Percentiles rank a stretch among this genome's conserved stretches.
Evolutionary conservation across 768 basidiomycete genomes (phyloP).

Genomic region (Boletus sensibilis): DNA sequence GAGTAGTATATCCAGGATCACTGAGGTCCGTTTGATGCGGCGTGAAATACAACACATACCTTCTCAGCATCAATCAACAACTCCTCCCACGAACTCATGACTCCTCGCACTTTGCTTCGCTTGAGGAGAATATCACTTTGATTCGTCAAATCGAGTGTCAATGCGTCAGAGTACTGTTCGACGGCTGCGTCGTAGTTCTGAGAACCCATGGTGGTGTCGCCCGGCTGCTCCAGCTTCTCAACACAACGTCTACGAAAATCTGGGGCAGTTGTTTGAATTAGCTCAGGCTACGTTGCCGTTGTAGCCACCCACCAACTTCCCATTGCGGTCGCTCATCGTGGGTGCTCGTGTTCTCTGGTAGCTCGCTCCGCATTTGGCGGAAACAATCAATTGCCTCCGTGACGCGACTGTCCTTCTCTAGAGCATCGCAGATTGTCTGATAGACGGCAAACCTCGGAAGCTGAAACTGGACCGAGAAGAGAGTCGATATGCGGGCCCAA

Average conservation of each 20-base stretch:
- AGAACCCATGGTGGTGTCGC: neutral
- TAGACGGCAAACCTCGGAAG: neutral
- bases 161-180: neutral
- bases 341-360: neutral
- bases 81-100: neutral
- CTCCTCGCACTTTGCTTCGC: neutral
- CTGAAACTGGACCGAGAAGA: neutral
- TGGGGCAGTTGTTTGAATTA: neutral
- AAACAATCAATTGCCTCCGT: neutral
- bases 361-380: neutral
- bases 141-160: neutral
- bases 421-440: neutral
- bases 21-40: too few relatives aligned
- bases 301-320: neutral
- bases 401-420: neutral
- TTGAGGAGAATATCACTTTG: neutral
- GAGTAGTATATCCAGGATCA: neutral
- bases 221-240: neutral
- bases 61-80: conserved; percentile 3
- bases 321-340: neutral
- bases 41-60: neutral
- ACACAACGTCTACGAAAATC: conserved; percentile 2
- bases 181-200: neutral
- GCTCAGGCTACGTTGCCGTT: neutral
- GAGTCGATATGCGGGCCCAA: neutral